These are phyloP conservation scores for Chaetomidium leptoderma DNA, from an alignment of 495 filamentous ascomycete genomes.

Conservation along the genomic window DNA sequence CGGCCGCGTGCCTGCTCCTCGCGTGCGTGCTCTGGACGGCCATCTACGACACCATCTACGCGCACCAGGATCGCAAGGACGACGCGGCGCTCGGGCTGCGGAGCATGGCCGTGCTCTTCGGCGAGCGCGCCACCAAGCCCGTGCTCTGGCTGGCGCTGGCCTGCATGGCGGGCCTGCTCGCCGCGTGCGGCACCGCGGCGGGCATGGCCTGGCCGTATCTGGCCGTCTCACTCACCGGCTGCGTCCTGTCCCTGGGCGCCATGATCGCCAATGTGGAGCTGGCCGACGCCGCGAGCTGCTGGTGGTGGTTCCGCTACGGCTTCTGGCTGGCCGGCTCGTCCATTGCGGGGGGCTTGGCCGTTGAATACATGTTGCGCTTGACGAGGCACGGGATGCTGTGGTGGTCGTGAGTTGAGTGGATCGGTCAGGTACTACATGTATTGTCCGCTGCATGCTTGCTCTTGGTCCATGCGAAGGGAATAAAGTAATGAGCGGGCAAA, in stretches of 20 bases:
- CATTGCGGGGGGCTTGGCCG: background rate
- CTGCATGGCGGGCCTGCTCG: slow-evolving; percentile 16
- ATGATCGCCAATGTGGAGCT: slow-evolving; percentile 41
- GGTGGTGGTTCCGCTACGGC: slow-evolving; percentile 41
- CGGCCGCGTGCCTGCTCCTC: slow-evolving; percentile 23
- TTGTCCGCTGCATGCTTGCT: too few relatives aligned
- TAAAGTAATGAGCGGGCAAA: too few relatives aligned
- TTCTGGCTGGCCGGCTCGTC: slow-evolving; percentile 32
- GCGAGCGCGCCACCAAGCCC: slow-evolving; percentile 22
- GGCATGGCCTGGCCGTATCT: slow-evolving; percentile 28
- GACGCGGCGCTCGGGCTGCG: slow-evolving; percentile 36
- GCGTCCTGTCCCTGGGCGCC: slow-evolving; percentile 26
- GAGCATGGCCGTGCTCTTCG: slow-evolving; percentile 38
- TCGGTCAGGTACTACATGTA: too few relatives aligned
- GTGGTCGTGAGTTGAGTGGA: too few relatives aligned
- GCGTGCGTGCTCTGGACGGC: slow-evolving; percentile 34
- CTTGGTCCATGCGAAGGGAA: too few relatives aligned
- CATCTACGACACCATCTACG: slow-evolving; percentile 44
- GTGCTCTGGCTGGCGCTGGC: slow-evolving; percentile 28
- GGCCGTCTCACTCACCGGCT: slow-evolving; percentile 29
- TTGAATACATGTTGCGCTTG: background rate
- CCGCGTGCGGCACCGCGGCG: background rate
- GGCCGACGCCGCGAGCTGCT: slow-evolving; percentile 34
- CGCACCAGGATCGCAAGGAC: slow-evolving; percentile 39
- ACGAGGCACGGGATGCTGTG: too few relatives aligned